Evolutionary conservation across 176 grass and related monocot species (phyloP), one percentile per base, ranked within the genome.

Genomic region (Saccharum spontaneum): DNA sequence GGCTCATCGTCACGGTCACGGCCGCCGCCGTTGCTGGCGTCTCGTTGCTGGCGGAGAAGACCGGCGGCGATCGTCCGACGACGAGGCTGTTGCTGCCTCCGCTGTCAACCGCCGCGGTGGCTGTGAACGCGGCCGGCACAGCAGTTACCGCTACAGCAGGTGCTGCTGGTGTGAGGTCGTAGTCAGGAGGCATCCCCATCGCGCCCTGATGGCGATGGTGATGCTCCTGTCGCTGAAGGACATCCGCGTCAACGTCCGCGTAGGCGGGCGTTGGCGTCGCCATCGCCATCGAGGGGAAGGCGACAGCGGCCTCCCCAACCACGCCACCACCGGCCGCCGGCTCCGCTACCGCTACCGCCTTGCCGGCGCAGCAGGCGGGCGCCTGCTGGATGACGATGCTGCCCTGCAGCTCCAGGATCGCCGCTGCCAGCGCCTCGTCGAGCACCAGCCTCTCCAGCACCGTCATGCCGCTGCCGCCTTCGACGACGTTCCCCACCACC

Each of bases 351-450:
- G 28, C 28, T 40, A 34, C 12, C 23, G 30, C 20, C 83, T 86
- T 82, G 15, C 14, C 78, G 57, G 59, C 59, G 78, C 50, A 48
- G 1, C 49, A 49, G 1, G 70, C 6, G 43, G 43, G 43, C 43
- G 43, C 3, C 38, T 85, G 83, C 48, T 50, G 48, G 48, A 50
- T 15, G 62, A 84, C 49, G 52, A 55, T 55, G 52, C 18, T 80
- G 39, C 85, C 85, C 75, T 90, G 89, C 28, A 90, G 80, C 72
- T 91, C 86, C 5, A 89, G 71, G n/a, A 91, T 91, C 44, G 92
- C 89, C 49, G 87, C 86, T 3, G 89, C 72, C 24, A 94, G 89
- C 8, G 92, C 86, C 87, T 94, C 89, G 48, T 89, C 89, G 3
- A 94, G 81, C 54, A 88, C 86, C 62, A 89, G 62, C 76, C 86